Conservation (phyloP, 805 yeast species). For the Lipomyces spencermartinsiae region DNA sequence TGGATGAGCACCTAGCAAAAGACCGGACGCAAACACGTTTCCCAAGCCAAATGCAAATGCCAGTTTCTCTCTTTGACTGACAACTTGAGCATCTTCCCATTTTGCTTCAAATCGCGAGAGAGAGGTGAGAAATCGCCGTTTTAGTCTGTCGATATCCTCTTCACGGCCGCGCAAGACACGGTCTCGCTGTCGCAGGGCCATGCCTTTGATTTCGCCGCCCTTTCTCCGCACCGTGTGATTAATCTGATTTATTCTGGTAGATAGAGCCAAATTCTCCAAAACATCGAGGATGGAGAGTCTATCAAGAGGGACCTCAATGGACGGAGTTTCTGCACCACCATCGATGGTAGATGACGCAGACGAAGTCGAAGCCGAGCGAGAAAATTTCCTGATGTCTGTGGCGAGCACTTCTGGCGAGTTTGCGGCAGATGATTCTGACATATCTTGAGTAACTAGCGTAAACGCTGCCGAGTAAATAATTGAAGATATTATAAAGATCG, state of each 20-base stretch:
- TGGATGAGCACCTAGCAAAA: conserved; percentile 78
- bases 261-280: conserved; percentile 45
- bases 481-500: background rate
- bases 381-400: conserved; percentile 2
- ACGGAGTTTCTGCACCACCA: conserved; percentile 23
- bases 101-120: conserved; percentile 45
- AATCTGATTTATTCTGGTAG: conserved; percentile 41
- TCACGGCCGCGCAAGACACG: conserved; percentile 42
- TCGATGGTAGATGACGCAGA: conserved; percentile 22
- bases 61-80: conserved; percentile 67
- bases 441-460: background rate
- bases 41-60: conserved; percentile 79
- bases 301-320: conserved; percentile 40
- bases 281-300: conserved; percentile 46
- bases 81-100: conserved; percentile 39
- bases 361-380: conserved; percentile 13
- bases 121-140: conserved; percentile 39
- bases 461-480: background rate
- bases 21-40: conserved; percentile 72
- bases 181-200: conserved; percentile 41
- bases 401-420: conserved; percentile 25
- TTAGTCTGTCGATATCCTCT: conserved; percentile 45
- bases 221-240: conserved; percentile 40
- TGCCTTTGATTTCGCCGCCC: conserved; percentile 42
- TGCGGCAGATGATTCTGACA: conserved; percentile 7